Evolutionary conservation across 805 yeast genomes (phyloP).

Genomic region (Yarrowia sp.): DNA sequence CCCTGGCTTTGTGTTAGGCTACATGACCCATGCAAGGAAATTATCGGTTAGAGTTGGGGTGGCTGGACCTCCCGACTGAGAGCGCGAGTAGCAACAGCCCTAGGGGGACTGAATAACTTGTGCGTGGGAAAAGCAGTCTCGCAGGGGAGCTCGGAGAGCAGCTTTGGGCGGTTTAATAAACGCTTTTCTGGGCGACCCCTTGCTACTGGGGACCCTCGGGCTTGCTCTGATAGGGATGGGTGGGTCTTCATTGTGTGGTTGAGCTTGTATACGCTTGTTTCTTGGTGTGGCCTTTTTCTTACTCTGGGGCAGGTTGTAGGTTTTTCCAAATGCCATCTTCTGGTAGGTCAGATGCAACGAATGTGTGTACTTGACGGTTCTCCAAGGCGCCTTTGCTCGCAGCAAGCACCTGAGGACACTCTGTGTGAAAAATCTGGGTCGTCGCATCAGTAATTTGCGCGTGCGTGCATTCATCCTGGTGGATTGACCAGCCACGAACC

Average conservation of each 20-base stretch:
- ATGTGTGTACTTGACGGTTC: background rate
- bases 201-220: background rate
- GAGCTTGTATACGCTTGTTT: background rate
- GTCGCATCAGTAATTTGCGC: conserved; percentile 14
- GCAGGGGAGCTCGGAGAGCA: background rate
- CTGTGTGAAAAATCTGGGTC: background rate
- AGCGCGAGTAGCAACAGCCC: background rate
- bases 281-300: background rate
- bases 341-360: conserved; percentile 3
- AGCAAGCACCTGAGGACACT: background rate
- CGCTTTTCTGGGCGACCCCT: background rate
- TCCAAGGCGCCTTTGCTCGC: conserved; percentile 3
- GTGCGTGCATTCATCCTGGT: background rate
- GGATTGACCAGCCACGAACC: conserved; percentile 25
- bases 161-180: background rate
- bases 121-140: background rate
- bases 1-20: conserved; percentile 35
- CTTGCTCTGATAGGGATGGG: too few relatives aligned
- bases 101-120: background rate
- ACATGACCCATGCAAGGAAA: conserved; percentile 37
- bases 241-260: background rate
- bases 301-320: too few relatives aligned
- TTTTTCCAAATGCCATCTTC: background rate
- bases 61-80: conserved; percentile 27
- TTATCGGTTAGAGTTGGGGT: conserved; percentile 31